A percentile compares a stretch with the other conserved stretches of the same genome.
These are phyloP conservation scores for Trifolium pratense DNA, from an alignment of 306 rosid species.

Conservation along the genomic window DNA sequence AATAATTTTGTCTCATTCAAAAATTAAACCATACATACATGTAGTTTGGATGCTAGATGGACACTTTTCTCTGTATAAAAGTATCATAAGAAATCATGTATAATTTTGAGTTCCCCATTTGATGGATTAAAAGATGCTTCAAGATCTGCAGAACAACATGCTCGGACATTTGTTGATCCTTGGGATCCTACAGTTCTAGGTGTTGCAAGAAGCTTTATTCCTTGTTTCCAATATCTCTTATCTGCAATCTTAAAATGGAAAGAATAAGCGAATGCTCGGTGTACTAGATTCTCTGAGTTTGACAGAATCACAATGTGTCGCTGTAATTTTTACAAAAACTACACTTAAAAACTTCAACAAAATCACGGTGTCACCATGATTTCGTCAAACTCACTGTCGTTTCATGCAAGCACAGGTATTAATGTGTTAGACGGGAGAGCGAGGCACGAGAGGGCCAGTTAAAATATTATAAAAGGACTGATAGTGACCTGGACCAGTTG, in stretches of 20 bases:
- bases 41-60: not conserved
- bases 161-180: slow-evolving; percentile 28
- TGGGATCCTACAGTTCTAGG: slow-evolving; percentile 63
- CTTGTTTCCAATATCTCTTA: slow-evolving; percentile 92
- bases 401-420: not conserved
- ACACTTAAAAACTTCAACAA: not conserved
- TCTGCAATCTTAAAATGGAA: slow-evolving; percentile 56
- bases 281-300: slow-evolving; percentile 3
- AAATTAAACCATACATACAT: not conserved
- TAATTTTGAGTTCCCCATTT: slow-evolving; percentile 58
- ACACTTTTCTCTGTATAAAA: not conserved
- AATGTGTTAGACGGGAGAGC: not conserved
- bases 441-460: not conserved
- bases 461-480: slow-evolving; percentile 23
- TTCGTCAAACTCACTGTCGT: not conserved
- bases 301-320: not conserved
- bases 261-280: slow-evolving; percentile 28
- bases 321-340: not conserved
- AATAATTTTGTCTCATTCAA: not conserved
- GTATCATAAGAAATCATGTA: slow-evolving; percentile 52
- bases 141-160: slow-evolving; percentile 54
- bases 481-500: slow-evolving; percentile 86
- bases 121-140: slow-evolving; percentile 74
- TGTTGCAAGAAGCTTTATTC: slow-evolving; percentile 78
- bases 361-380: not conserved